These are phyloP conservation scores for Mycosarcoma mackinlayi DNA, from an alignment of 1,284 basidiomycete species.

Conservation along the genomic window DNA sequence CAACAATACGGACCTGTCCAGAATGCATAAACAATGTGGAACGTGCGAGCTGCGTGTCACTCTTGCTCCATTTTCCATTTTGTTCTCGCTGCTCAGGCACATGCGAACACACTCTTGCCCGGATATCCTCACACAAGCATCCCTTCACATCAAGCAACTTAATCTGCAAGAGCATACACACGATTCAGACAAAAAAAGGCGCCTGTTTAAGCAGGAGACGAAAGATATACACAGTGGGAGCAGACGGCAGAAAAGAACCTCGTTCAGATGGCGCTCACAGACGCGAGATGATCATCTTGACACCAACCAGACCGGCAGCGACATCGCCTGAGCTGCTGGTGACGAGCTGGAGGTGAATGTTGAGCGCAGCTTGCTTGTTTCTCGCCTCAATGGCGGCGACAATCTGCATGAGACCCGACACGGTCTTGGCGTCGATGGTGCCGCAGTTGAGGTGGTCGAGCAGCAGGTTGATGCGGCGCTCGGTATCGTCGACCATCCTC, in stretches of 20 bases:
- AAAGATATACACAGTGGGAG: slow-evolving; percentile 21
- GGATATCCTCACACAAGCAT: too few relatives aligned
- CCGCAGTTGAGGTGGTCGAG: slow-evolving; percentile 94
- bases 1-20: slow-evolving; percentile 1
- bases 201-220: background rate
- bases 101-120: background rate
- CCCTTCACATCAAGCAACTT: background rate
- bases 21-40: slow-evolving; percentile 10
- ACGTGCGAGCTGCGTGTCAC: slow-evolving; percentile 13
- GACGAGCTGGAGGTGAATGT: slow-evolving; percentile 61
- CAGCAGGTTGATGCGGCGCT: slow-evolving; percentile 84
- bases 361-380: slow-evolving; percentile 61
- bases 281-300: slow-evolving; percentile 64
- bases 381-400: slow-evolving; percentile 62
- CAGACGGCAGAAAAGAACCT: background rate
- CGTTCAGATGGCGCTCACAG: slow-evolving; percentile 15
- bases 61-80: too few relatives aligned
- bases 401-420: slow-evolving; percentile 65
- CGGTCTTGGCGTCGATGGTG: slow-evolving; percentile 72
- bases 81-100: too few relatives aligned
- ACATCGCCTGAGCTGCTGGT: slow-evolving; percentile 63
- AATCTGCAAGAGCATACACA: background rate
- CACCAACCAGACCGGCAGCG: slow-evolving; percentile 57
- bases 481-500: slow-evolving; percentile 86
- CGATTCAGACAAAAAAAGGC: background rate